phyloP scores from a whole-genome alignment of 2,329 filamentous ascomycete genomes.

The Phyllosticta capitalensis region DNA sequence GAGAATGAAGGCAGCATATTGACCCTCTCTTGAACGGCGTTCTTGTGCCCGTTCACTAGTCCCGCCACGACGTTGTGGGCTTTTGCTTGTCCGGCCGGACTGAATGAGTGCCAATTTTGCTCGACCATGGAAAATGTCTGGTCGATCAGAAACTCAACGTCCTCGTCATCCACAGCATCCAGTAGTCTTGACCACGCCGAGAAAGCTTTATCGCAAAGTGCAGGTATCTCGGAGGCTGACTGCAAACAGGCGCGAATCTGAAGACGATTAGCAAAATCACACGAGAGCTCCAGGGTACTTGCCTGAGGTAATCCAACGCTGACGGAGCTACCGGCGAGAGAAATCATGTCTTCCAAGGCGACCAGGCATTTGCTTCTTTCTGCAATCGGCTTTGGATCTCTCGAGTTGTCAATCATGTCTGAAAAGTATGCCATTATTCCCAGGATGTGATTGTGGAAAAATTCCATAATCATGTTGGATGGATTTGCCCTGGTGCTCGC shows the following conservation, averaged over 20 bases:
- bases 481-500: slow-evolving; percentile 37
- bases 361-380: slow-evolving; percentile 72
- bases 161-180: slow-evolving; percentile 58
- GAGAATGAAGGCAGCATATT: slow-evolving; percentile 69
- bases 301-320: slow-evolving; percentile 79
- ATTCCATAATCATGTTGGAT: slow-evolving; percentile 55
- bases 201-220: slow-evolving; percentile 71
- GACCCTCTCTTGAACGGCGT: slow-evolving; percentile 56
- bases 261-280: slow-evolving; percentile 16
- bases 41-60: slow-evolving; percentile 54
- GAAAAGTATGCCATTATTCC: slow-evolving; percentile 80
- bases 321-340: slow-evolving; percentile 61
- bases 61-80: slow-evolving; percentile 55
- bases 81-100: slow-evolving; percentile 47
- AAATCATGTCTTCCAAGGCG: slow-evolving; percentile 82
- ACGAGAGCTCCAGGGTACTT: slow-evolving; percentile 19
- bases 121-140: slow-evolving; percentile 83
- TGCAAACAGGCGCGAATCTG: slow-evolving; percentile 88
- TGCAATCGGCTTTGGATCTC: slow-evolving; percentile 44
- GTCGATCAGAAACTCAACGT: slow-evolving; percentile 71
- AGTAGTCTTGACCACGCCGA: slow-evolving; percentile 77
- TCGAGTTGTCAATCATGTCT: slow-evolving; percentile 62
- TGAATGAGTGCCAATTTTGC: slow-evolving; percentile 66
- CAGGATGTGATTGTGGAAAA: slow-evolving; percentile 74
- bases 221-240: slow-evolving; percentile 65